phyloP scores from a whole-genome alignment of 2,329 filamentous ascomycete species.

The Xylaria sp. region DNA sequence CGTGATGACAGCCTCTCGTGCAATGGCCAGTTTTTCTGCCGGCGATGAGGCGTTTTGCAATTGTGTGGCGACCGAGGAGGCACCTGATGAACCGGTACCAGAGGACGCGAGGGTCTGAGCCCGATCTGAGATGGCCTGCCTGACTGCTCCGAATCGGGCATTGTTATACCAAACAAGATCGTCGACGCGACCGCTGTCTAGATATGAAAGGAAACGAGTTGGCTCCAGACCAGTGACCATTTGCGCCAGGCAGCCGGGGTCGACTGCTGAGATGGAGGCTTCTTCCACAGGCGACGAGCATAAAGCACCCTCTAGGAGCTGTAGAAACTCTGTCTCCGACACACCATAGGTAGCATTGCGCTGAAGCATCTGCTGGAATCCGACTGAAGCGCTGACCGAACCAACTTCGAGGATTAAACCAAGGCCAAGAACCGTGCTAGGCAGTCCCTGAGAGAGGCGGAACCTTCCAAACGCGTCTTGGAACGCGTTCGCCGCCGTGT shows the following conservation, averaged over 20 bases:
- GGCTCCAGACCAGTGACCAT: constrained; percentile 18
- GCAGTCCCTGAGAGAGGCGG: neutral
- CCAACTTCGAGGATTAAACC: constrained; percentile 17
- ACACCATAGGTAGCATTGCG: constrained; percentile 9
- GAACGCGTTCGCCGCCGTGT: constrained; percentile 16
- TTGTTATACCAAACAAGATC: constrained; percentile 17
- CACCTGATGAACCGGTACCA: neutral
- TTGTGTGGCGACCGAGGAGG: neutral
- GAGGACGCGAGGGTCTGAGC: neutral
- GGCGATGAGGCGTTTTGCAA: constrained; percentile 1
- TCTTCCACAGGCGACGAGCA: neutral
- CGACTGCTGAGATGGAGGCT: neutral
- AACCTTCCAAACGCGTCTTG: constrained; percentile 17
- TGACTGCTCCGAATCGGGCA: constrained; percentile 10
- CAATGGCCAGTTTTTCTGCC: neutral
- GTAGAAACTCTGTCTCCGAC: constrained; percentile 16
- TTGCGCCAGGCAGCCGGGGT: neutral
- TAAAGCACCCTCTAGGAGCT: constrained; percentile 15
- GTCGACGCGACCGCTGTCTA: neutral
- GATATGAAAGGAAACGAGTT: neutral
- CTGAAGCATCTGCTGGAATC: constrained; percentile 9
- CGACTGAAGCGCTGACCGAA: neutral
- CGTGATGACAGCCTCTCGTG: neutral
- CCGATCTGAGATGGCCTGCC: neutral
- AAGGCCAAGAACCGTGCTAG: constrained; percentile 7